phyloP scores from a whole-genome alignment of 805 yeast genomes.

The Lipomyces kockii region DNA sequence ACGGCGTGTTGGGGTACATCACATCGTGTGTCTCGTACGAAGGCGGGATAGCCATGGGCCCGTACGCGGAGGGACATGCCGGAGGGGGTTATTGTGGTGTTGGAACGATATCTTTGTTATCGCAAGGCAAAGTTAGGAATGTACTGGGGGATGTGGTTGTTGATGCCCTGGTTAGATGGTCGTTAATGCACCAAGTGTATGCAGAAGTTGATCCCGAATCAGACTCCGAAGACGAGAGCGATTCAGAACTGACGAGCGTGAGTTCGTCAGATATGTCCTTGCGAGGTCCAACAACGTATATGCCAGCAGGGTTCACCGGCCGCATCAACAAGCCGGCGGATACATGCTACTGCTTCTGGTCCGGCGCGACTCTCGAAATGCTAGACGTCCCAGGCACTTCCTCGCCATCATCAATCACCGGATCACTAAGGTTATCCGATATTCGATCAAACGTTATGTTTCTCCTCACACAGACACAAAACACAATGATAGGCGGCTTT shows the following conservation, averaged over 20 bases:
- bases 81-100: conserved; percentile 88
- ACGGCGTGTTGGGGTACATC: conserved; percentile 47
- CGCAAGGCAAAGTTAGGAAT: conserved; percentile 9
- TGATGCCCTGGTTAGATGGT: conserved; percentile 27
- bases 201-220: not conserved
- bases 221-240: conserved; percentile 3
- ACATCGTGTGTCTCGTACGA: conserved; percentile 50
- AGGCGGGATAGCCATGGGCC: conserved; percentile 64
- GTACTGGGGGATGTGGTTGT: not conserved
- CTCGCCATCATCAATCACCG: not conserved
- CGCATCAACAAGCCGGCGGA: conserved; percentile 95
- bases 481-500: conserved; percentile 35
- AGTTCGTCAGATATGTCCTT: conserved; percentile 2
- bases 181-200: conserved; percentile 24
- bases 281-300: not conserved
- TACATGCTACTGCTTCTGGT: conserved; percentile 99
- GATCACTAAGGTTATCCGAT: conserved; percentile 9
- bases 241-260: not conserved
- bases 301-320: conserved; percentile 60
- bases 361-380: conserved; percentile 44
- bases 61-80: conserved; percentile 71
- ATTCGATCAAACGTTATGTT: conserved; percentile 13
- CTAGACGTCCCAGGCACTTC: not conserved
- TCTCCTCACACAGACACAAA: conserved; percentile 29
- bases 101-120: conserved; percentile 58